Evolutionary conservation across 768 basidiomycete genomes (phyloP), one percentile per base, ranked within the genome.

Genomic region (Suillus subalutaceus): DNA sequence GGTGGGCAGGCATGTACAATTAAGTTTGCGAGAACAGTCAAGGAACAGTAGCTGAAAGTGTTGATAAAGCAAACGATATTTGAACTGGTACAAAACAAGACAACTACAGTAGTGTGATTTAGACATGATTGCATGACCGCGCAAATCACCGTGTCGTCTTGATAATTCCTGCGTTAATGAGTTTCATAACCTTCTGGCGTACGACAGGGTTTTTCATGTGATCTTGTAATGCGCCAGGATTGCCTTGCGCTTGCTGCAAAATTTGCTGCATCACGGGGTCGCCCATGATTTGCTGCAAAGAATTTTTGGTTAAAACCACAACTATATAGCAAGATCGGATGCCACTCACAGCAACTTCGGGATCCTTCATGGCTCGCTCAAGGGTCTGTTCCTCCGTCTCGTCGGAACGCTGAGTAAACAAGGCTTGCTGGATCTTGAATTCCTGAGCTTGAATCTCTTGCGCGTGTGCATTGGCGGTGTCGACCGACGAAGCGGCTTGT

Each of bases 191-290:
- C 83, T 96, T 97, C 64, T 83, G 77, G 50, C 86, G 85, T 40
- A 96, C 89, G 41, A 83, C 77, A 9, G 94, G 90, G 73, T 96
- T 97, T 87, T 95, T 94, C 91, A 99, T 91, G 80, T 99, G 97
- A 71, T 97, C 94, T 77, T 93, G 91, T 66, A 99, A 81, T 30
- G 96, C 93, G 55, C 86, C 82, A 7, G 97, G 97, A 78, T 98
- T 89, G 60, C 80, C 72, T 80, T 99, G 97, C 8, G 95, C 94
- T 80, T 99, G 96, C 76, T 96, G 92, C 72, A 99, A 77, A 70
- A 99, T 97, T 65, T 88, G 88, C 79, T 97, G 93, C 93, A 97
- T 97, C 69, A 97, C 82, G 10, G 95, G 94, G 76, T 96, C 95
- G 71, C 78, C 82, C 93, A 96, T 94, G 73, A 96, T 95, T 64